Evolutionary conservation across 805 yeast species (phyloP).

Genomic region (Candida saitoana): DNA sequence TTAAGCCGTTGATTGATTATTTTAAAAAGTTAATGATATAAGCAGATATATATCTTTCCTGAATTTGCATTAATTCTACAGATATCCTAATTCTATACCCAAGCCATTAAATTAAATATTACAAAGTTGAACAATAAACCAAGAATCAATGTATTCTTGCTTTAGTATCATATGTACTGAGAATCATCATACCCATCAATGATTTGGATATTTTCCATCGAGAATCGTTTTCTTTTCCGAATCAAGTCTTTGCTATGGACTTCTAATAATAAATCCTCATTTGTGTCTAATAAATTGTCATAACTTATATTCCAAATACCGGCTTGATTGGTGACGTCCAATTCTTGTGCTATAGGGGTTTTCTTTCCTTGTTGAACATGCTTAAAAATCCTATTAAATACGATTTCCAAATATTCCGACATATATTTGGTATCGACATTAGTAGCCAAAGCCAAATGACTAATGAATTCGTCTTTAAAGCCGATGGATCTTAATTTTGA

Average conservation of each 20-base stretch:
- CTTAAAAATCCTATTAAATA: slow-evolving; percentile 6
- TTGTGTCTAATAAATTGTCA: slow-evolving; percentile 9
- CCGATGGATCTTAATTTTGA: slow-evolving; percentile 13
- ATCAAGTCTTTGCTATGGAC: slow-evolving; percentile 4
- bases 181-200: slow-evolving; percentile 4
- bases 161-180: slow-evolving; percentile 1
- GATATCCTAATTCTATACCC: no score
- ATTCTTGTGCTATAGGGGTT: slow-evolving; percentile 6
- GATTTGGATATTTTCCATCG: slow-evolving; percentile 1
- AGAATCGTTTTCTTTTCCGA: slow-evolving; percentile 2
- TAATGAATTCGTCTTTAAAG: slow-evolving; percentile 16
- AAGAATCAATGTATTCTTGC: not conserved
- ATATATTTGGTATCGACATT: slow-evolving; percentile 11
- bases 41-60: no score
- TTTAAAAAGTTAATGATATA: no score
- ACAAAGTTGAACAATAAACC: not conserved
- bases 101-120: not conserved
- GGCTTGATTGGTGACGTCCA: slow-evolving; percentile 8
- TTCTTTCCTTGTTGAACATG: slow-evolving; percentile 3
- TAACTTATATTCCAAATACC: slow-evolving; percentile 14
- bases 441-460: slow-evolving; percentile 15
- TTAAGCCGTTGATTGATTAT: no score
- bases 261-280: slow-evolving; percentile 4
- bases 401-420: slow-evolving; percentile 7
- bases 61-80: no score